Conservation (phyloP, 192 early-diverging fungal genomes). For the Backusella macrospora region DNA sequence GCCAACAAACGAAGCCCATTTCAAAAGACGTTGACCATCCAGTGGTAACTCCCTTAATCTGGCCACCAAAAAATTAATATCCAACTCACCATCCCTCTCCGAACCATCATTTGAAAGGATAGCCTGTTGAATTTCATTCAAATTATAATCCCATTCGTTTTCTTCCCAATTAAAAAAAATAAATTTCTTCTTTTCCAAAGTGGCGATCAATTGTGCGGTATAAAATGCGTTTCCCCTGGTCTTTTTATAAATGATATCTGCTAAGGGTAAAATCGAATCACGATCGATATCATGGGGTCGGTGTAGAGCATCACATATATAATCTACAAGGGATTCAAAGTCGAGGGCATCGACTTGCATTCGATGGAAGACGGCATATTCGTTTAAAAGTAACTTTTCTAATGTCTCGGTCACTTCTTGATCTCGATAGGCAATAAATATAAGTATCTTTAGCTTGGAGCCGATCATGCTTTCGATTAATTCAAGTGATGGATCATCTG, state of each 20-base stretch:
- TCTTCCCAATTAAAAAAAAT: conserved; percentile 43
- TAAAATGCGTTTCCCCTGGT: conserved; percentile 42
- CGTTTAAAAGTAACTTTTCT: conserved; percentile 12
- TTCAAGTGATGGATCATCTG: conserved; percentile 40
- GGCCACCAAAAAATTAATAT: conserved; percentile 27
- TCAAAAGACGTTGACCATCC: conserved; percentile 36
- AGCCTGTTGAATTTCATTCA: conserved; percentile 26
- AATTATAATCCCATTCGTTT: conserved; percentile 39
- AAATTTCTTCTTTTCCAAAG: conserved; percentile 34
- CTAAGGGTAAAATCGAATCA: conserved; percentile 30
- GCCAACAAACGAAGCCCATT: conserved; percentile 41
- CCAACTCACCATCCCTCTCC: conserved; percentile 25
- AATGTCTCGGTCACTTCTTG: conserved; percentile 21
- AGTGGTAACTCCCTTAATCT: conserved; percentile 28
- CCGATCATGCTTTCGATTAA: conserved; percentile 29
- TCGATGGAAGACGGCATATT: conserved; percentile 21
- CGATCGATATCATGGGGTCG: conserved; percentile 6
- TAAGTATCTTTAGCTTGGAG: conserved; percentile 24
- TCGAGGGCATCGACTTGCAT: conserved; percentile 29
- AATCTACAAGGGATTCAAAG: conserved; percentile 30
- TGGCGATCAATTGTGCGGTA: conserved; percentile 24
- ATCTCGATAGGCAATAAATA: conserved; percentile 34
- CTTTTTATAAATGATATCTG: conserved; percentile 32
- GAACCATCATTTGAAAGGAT: conserved; percentile 19
- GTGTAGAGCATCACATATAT: conserved; percentile 30